Conservation (phyloP, 179 eudicot genomes). For the Silene coronaria region DNA sequence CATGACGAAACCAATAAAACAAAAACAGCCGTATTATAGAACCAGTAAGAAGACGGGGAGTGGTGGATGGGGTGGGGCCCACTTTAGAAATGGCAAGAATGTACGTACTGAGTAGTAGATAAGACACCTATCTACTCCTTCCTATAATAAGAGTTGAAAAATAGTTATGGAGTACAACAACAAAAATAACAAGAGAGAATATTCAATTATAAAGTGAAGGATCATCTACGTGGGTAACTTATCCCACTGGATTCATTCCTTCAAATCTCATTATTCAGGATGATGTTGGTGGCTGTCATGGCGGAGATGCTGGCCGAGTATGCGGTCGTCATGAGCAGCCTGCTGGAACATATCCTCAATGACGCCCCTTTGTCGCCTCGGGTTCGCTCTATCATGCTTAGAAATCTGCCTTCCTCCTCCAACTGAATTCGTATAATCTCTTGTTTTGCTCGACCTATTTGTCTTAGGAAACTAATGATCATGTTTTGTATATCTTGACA, state of each 20-base stretch:
- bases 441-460: too few species aligned
- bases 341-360: conserved; percentile 24
- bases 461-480: conserved; percentile 18
- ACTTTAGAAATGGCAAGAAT: too few species aligned
- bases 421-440: conserved; percentile 7
- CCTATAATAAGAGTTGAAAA: too few species aligned
- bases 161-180: too few species aligned
- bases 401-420: conserved; percentile 11
- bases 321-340: conserved; percentile 23
- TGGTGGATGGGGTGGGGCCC: too few species aligned
- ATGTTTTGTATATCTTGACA: background rate
- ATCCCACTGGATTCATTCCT: background rate
- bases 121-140: too few species aligned
- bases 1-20: too few species aligned
- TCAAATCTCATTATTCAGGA: conserved; percentile 1
- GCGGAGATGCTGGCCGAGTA: conserved; percentile 35
- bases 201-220: background rate
- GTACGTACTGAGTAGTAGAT: too few species aligned
- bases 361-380: conserved; percentile 27
- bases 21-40: too few species aligned
- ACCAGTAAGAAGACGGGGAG: too few species aligned
- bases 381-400: conserved; percentile 20
- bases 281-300: conserved; percentile 28
- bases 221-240: background rate
- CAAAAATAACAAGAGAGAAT: background rate